Evolutionary conservation across 164 flowering plant species (phyloP).

Genomic region (Nymphaea colorata): DNA sequence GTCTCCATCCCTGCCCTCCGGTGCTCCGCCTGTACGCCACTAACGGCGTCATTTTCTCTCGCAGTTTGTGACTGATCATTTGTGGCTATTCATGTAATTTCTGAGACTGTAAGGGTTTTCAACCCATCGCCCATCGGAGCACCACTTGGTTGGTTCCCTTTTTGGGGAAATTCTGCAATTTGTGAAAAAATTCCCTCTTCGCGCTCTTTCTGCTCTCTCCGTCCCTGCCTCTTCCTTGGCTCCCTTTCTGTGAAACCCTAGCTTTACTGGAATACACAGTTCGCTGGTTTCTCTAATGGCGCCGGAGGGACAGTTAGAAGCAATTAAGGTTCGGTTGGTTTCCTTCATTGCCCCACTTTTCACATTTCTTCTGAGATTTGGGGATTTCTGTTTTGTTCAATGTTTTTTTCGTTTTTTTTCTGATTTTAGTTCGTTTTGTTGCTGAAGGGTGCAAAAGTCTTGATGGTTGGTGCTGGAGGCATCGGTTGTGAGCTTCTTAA

Average conservation of each 20-base stretch:
- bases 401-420: not conserved
- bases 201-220: too few relatives aligned
- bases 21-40: too few relatives aligned
- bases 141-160: too few relatives aligned
- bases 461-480: constrained; percentile 99
- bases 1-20: not conserved
- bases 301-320: constrained; percentile 25
- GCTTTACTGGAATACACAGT: not conserved
- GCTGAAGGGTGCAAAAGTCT: constrained; percentile 64
- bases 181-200: too few relatives aligned
- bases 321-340: constrained; percentile 35
- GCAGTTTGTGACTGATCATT: too few relatives aligned
- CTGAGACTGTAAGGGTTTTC: too few relatives aligned
- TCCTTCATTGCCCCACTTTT: not conserved
- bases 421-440: not conserved
- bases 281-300: constrained; percentile 23
- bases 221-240: too few relatives aligned
- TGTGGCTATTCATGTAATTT: too few relatives aligned
- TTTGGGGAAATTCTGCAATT: too few relatives aligned
- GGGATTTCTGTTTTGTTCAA: not conserved
- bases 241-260: not conserved
- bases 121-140: too few relatives aligned
- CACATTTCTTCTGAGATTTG: not conserved
- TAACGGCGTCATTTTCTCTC: too few relatives aligned
- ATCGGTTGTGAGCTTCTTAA: constrained; percentile 97